phyloP scores from a whole-genome alignment of 2,329 filamentous ascomycete genomes.

The Bipolaris victoriae region DNA sequence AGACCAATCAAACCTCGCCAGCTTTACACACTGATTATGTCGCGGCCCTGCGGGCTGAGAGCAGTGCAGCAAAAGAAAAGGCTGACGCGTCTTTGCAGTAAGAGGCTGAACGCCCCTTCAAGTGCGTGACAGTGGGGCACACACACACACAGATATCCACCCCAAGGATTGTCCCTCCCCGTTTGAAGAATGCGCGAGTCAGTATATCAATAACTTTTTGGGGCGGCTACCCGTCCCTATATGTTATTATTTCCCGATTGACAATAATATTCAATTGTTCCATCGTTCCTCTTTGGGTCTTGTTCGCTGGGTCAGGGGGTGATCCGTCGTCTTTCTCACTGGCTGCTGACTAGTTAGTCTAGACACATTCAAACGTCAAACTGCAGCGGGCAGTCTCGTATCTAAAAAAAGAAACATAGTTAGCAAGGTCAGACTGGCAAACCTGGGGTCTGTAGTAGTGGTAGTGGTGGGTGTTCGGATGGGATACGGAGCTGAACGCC shows the following conservation, averaged over 20 bases:
- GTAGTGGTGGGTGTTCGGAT: too few species aligned
- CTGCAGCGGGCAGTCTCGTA: background rate
- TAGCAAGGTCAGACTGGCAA: too few species aligned
- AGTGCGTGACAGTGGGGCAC: background rate
- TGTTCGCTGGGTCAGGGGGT: background rate
- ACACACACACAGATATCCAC: background rate
- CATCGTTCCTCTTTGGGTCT: background rate
- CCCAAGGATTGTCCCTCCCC: background rate
- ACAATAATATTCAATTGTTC: background rate
- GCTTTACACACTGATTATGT: too few species aligned
- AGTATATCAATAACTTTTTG: background rate
- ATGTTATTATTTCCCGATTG: too few species aligned
- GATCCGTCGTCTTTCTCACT: background rate
- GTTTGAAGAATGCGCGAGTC: background rate
- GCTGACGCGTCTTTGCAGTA: conserved; percentile 4
- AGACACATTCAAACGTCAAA: background rate
- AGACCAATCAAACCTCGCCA: background rate
- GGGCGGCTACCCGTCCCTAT: background rate
- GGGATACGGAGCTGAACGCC: background rate
- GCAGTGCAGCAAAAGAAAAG: background rate
- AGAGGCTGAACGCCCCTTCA: conserved; percentile 3
- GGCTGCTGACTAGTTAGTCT: too few species aligned
- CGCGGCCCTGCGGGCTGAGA: too few species aligned
- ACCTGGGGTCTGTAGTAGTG: too few species aligned
- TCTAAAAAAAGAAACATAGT: conserved; percentile 7